Conservation (phyloP, 768 basidiomycete species). For the Cystobasidium ongulense region DNA sequence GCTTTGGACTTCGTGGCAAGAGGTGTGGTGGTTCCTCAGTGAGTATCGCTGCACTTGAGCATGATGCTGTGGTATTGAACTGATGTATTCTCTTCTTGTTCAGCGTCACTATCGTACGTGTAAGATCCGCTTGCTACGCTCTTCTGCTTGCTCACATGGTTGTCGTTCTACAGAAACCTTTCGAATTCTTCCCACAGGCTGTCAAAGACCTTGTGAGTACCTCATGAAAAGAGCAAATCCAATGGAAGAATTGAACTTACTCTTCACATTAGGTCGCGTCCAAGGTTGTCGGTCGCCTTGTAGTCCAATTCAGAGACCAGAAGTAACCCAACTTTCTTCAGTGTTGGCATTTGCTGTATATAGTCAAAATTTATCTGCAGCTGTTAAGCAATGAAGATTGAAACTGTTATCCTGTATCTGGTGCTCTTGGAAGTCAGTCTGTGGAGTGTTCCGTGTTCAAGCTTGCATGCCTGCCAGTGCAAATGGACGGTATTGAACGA, state of each 20-base stretch:
- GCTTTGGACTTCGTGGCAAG: not conserved
- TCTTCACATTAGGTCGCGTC: not conserved
- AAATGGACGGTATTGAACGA: no score
- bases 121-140: no score
- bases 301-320: not conserved
- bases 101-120: not conserved
- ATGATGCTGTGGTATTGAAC: not conserved
- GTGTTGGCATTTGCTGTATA: no score
- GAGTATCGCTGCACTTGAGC: no score
- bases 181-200: slow-evolving; percentile 5
- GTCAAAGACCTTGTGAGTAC: slow-evolving; percentile 3
- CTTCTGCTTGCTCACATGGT: not conserved
- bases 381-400: no score
- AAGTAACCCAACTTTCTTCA: no score
- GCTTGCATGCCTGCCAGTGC: no score
- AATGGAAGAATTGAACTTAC: no score
- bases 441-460: no score
- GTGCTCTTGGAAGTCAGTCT: no score
- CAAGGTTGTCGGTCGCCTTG: not conserved
- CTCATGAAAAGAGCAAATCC: not conserved
- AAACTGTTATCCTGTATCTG: no score
- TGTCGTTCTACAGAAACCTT: not conserved
- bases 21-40: not conserved
- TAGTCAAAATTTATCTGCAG: no score
- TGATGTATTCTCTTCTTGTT: not conserved